Percentiles rank a stretch among this genome's conserved stretches.
Conservation (phyloP, 179 eudicot species). For the Corrigiola litoralis region DNA sequence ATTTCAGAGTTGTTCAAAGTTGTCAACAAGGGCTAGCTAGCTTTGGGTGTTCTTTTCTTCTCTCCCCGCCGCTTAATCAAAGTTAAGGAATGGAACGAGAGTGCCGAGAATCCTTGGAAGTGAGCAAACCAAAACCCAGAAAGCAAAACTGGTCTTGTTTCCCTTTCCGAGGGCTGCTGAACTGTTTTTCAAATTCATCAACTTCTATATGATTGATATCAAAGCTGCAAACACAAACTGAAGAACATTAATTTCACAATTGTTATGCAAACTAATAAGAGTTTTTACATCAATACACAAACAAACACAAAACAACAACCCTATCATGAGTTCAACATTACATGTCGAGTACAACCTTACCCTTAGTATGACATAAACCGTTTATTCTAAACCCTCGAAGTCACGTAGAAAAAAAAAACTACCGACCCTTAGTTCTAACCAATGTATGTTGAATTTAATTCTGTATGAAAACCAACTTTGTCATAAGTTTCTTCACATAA, state of each 20-base stretch:
- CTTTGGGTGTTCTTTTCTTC: not conserved
- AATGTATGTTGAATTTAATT: no score
- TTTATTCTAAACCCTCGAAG: no score
- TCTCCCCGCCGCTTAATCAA: not conserved
- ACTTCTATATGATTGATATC: conserved; percentile 3
- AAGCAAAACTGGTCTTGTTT: conserved; percentile 18
- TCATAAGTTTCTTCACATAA: no score
- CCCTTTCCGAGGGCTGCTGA: conserved; percentile 26
- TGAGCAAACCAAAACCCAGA: conserved; percentile 28
- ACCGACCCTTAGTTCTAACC: no score
- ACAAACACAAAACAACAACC: no score
- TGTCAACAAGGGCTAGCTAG: conserved; percentile 13
- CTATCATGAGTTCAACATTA: no score
- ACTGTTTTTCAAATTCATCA: conserved; percentile 27
- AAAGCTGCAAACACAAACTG: conserved; percentile 5
- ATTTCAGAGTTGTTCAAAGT: conserved; percentile 6
- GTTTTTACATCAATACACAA: not conserved
- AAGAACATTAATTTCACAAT: not conserved
- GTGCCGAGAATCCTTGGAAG: conserved; percentile 26
- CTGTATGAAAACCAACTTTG: no score
- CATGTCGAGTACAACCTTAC: no score
- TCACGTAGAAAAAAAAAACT: no score
- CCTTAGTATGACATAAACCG: no score
- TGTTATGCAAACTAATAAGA: not conserved
- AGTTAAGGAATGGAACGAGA: conserved; percentile 23